Conservation (phyloP, 2,329 filamentous ascomycete genomes). For the Aspergillus oerlinghausenensis region DNA sequence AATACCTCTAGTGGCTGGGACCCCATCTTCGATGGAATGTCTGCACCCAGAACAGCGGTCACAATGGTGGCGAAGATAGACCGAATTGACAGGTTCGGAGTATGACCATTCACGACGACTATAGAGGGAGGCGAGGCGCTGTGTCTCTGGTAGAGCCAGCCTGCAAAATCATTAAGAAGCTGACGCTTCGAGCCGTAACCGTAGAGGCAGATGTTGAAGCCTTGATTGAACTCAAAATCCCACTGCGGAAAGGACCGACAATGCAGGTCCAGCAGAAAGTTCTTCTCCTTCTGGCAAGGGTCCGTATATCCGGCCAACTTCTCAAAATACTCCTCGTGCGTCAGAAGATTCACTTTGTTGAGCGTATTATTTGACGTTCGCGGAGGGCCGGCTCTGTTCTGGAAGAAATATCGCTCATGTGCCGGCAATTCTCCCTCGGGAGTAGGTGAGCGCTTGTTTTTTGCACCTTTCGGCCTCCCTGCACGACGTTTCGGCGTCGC, state of each 20-base stretch:
- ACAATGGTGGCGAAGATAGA: slow-evolving; percentile 57
- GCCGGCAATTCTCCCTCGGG: slow-evolving; percentile 77
- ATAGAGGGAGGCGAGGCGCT: slow-evolving; percentile 51
- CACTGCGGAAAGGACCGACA: slow-evolving; percentile 82
- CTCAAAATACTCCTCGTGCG: slow-evolving; percentile 87
- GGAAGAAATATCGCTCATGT: slow-evolving; percentile 89
- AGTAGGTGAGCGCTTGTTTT: slow-evolving; percentile 65
- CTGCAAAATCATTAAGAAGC: slow-evolving; percentile 71
- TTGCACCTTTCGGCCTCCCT: slow-evolving; percentile 52
- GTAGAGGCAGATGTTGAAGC: slow-evolving; percentile 86
- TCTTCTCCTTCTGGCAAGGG: slow-evolving; percentile 64
- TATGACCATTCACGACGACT: slow-evolving; percentile 82
- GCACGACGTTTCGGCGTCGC: slow-evolving; percentile 53
- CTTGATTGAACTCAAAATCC: slow-evolving; percentile 81
- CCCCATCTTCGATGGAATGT: slow-evolving; percentile 48
- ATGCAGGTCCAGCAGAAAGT: slow-evolving; percentile 70
- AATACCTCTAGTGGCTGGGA: slow-evolving; percentile 66
- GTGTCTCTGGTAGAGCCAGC: slow-evolving; percentile 55
- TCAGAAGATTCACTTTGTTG: slow-evolving; percentile 68
- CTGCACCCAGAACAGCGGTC: slow-evolving; percentile 50
- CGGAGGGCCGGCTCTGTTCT: slow-evolving; percentile 74
- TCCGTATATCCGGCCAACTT: slow-evolving; percentile 61
- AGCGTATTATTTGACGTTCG: slow-evolving; percentile 88
- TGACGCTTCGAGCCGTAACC: slow-evolving; percentile 85
- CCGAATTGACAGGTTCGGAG: slow-evolving; percentile 41